Base-by-base conservation (phyloP, 1,284 basidiomycete genomes). In the Heliocybe sulcata region DNA sequence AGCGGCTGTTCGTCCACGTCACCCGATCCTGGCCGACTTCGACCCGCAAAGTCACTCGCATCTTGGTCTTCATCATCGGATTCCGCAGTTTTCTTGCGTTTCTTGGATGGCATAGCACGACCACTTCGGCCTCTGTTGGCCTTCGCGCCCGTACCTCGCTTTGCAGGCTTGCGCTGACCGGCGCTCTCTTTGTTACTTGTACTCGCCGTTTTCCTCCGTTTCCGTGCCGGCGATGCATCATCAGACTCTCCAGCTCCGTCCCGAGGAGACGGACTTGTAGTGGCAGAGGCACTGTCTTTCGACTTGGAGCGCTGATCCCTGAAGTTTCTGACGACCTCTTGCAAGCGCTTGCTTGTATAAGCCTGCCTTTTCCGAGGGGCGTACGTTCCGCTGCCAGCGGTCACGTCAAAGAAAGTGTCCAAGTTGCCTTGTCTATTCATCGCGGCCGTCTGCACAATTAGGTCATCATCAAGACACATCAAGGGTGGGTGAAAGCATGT, bases 241-340 rank as follows among this genome's bases (percentile, higher is more conserved):
- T 29, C 54, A 35, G 52, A 58, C 33, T 60, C 62, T 14, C 57
- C 61, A 9, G 61, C 62, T 16, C 55, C 54, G 55, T 27, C 56
- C 58, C 12, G 60, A 56, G 52, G 33, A 2, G 45, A 47, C 8
- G 56, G 31, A 6, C 53, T 54, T 11, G 27, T 45, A 20, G 35
- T 25, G 12, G 45, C 27, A 14, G 27, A 31, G 9, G 56, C 45
- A 16, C 3, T 20, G n/a, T 42, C 38, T 16, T 20, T 20, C 29
- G 60, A 54, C 9, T 57, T 52, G 2, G 55, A 33, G 3, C 70
- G 77, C 53, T 78, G 76, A 63, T 83, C 82, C 54, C 91, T 77
- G 68, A 91, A 95, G 56, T 89, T 87, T 51, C 87, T 82, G 52
- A 98, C 90, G 2, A 98, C 93, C 59, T 92, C 79, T 67, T 98